A percentile compares a stretch with the other conserved stretches of the same genome.
Evolutionary conservation across 306 rosid genomes (phyloP).

Genomic region (Purshia tridentata): DNA sequence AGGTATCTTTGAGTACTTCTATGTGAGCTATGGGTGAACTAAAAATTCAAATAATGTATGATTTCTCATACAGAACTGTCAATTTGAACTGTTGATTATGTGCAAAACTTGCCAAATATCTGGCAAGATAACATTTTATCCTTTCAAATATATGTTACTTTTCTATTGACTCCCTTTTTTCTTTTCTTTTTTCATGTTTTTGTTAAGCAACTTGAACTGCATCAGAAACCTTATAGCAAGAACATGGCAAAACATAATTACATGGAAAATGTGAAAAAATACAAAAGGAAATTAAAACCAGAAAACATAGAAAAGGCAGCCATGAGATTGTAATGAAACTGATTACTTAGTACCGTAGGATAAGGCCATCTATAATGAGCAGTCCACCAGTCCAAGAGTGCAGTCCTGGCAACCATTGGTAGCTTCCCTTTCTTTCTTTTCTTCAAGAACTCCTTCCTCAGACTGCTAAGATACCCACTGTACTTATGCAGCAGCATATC

Average conservation of each 20-base stretch:
- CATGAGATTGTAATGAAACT: not conserved
- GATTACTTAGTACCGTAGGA: constrained; percentile 60
- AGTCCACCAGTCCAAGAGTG: constrained; percentile 72
- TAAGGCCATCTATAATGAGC: constrained; percentile 81
- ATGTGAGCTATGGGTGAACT: not conserved
- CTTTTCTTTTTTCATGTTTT: not conserved
- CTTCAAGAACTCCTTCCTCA: constrained; percentile 68
- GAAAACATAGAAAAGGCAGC: not conserved
- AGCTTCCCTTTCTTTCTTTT: constrained; percentile 82
- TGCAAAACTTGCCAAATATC: too few relatives aligned
- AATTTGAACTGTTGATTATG: too few relatives aligned
- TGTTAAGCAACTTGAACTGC: not conserved
- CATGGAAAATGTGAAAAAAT: not conserved
- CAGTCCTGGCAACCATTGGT: constrained; percentile 72
- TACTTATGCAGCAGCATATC: constrained; percentile 73
- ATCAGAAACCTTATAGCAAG: not conserved
- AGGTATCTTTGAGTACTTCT: not conserved
- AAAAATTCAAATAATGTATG: too few relatives aligned
- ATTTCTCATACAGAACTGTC: too few relatives aligned
- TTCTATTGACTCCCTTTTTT: not conserved
- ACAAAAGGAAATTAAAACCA: not conserved
- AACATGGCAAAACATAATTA: not conserved
- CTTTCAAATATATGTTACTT: not conserved
- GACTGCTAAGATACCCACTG: constrained; percentile 71
- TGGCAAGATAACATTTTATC: too few relatives aligned